phyloP scores from a whole-genome alignment of 805 yeast species.

The Wickerhamiella occidentalis region DNA sequence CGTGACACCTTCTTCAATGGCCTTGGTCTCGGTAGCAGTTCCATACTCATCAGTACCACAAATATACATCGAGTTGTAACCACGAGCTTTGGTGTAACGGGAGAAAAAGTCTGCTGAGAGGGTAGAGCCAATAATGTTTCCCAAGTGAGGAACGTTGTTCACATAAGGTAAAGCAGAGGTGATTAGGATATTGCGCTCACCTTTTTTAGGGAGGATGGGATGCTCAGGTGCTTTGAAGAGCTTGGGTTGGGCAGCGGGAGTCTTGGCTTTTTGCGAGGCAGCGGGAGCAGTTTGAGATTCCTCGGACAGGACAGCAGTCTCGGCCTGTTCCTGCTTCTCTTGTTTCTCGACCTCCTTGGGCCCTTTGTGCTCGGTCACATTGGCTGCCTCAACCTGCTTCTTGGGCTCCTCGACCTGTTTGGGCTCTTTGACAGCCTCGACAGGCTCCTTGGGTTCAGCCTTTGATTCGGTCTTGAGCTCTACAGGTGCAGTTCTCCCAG shows the following conservation, averaged over 20 bases:
- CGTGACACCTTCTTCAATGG: constrained; percentile 80
- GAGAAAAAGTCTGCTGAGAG: constrained; percentile 88
- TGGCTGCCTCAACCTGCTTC: no score
- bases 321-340: no score
- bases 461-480: constrained; percentile 13
- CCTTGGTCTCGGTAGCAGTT: constrained; percentile 98
- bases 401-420: background rate
- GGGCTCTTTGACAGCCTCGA: constrained; percentile 2
- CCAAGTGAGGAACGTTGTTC: constrained; percentile 96
- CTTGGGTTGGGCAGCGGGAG: background rate
- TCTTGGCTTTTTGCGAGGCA: no score
- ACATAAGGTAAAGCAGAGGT: constrained; percentile 97
- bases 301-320: no score
- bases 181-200: constrained; percentile 69
- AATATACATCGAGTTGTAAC: constrained; percentile 70
- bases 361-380: no score
- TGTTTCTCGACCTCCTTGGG: no score
- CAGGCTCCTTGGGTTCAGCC: background rate
- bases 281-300: no score
- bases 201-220: constrained; percentile 52
- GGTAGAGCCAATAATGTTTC: constrained; percentile 92
- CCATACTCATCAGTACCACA: constrained; percentile 99
- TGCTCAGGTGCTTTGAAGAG: constrained; percentile 10
- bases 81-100: constrained; percentile 79
- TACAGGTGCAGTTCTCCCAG: background rate